These are phyloP conservation scores for Huntiella omanensis DNA, from an alignment of 2,329 filamentous ascomycete genomes.

Conservation along the genomic window DNA sequence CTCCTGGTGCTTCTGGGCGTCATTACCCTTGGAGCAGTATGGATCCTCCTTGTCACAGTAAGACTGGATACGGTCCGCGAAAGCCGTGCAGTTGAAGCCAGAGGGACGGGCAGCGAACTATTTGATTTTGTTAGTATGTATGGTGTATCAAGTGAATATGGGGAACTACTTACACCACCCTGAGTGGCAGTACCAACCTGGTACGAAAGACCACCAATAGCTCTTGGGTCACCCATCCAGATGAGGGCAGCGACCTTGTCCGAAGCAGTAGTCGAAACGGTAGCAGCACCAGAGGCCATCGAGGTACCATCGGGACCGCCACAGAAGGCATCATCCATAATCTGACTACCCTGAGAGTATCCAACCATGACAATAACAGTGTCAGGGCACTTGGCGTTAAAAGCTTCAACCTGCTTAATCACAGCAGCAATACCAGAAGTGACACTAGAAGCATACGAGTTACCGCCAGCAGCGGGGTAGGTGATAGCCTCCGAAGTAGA, in stretches of 20 bases:
- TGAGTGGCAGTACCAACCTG: slow-evolving; percentile 40
- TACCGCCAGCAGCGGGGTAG: slow-evolving; percentile 46
- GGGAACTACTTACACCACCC: slow-evolving; percentile 29
- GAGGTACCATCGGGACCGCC: slow-evolving; percentile 35
- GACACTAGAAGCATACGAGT: slow-evolving; percentile 39
- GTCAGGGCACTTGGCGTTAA: slow-evolving; percentile 34
- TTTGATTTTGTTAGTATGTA: background rate
- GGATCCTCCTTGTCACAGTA: slow-evolving; percentile 47
- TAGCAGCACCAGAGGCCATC: slow-evolving; percentile 24
- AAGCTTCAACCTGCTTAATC: slow-evolving; percentile 37
- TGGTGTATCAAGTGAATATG: background rate
- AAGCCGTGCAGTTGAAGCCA: slow-evolving; percentile 37
- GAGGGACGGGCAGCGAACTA: slow-evolving; percentile 41
- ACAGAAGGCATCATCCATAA: slow-evolving; percentile 44
- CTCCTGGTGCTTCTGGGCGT: slow-evolving; percentile 39
- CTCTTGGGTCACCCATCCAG: slow-evolving; percentile 45
- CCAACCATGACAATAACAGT: slow-evolving; percentile 41
- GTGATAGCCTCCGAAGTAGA: slow-evolving; percentile 34
- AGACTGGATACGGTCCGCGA: slow-evolving; percentile 34
- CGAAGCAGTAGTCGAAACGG: slow-evolving; percentile 27
- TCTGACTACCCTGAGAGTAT: slow-evolving; percentile 46
- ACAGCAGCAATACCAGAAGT: slow-evolving; percentile 38
- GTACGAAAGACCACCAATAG: slow-evolving; percentile 34
- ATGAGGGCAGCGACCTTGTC: slow-evolving; percentile 42
- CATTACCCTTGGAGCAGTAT: slow-evolving; percentile 47